phyloP scores from a whole-genome alignment of 768 basidiomycete genomes.

The Rhizopogon sp. region DNA sequence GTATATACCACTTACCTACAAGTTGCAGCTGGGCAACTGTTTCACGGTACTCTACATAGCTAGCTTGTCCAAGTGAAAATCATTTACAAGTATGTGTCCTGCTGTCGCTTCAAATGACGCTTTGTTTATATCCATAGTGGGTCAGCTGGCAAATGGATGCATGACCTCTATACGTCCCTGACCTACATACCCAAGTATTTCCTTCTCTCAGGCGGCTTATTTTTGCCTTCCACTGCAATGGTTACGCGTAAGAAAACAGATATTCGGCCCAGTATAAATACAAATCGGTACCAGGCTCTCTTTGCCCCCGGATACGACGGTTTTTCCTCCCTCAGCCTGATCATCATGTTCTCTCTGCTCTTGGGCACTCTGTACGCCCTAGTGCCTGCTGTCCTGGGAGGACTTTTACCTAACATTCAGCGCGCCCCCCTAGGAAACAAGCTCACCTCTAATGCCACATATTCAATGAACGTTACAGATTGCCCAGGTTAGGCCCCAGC shows the following conservation, averaged over 20 bases:
- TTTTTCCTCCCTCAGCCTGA: background rate
- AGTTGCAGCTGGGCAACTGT: no score
- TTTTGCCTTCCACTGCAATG: background rate
- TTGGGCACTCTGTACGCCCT: slow-evolving; percentile 7
- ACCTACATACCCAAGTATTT: background rate
- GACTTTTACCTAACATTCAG: slow-evolving; percentile 6
- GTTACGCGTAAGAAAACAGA: background rate
- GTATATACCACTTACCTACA: no score
- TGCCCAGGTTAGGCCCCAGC: slow-evolving; percentile 23
- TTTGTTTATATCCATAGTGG: background rate
- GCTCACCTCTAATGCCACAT: background rate
- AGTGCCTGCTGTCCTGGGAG: slow-evolving; percentile 1
- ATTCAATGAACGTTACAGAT: slow-evolving; percentile 25
- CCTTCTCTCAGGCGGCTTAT: background rate
- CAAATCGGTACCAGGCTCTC: background rate
- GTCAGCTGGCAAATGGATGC: background rate
- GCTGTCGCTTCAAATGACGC: no score
- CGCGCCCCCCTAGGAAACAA: slow-evolving; percentile 2
- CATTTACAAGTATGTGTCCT: no score
- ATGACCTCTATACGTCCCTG: background rate
- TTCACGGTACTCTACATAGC: no score
- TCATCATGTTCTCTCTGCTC: slow-evolving; percentile 7
- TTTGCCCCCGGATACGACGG: background rate
- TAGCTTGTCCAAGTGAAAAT: no score
- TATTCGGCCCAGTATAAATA: background rate